Percentiles rank a stretch among this genome's conserved stretches.
Conservation (phyloP, 2,329 filamentous ascomycete genomes). For the Exophiala viscosa region DNA sequence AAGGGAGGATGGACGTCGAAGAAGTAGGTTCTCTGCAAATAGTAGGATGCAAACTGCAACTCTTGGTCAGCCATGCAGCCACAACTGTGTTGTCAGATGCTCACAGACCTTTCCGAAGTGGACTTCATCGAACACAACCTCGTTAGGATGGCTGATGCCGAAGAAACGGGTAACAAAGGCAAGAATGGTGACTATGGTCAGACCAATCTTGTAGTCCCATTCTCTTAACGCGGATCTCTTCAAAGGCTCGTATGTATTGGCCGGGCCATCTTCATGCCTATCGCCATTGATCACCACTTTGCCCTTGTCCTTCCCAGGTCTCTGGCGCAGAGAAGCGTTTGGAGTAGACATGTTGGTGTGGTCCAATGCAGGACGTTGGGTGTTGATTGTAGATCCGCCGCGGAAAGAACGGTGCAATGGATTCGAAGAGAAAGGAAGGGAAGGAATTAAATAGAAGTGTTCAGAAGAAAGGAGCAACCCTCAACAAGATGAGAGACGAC, state of each 20-base stretch:
- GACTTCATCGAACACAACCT: constrained; percentile 98
- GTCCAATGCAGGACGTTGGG: neutral
- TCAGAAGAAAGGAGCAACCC: no score
- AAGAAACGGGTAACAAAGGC: constrained; percentile 93
- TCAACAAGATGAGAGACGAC: no score
- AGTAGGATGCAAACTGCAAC: constrained; percentile 58
- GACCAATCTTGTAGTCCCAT: constrained; percentile 77
- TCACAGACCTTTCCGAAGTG: constrained; percentile 92
- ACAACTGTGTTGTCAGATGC: neutral
- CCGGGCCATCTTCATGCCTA: constrained; percentile 16
- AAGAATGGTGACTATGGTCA: constrained; percentile 71
- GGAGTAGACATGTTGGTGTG: constrained; percentile 22
- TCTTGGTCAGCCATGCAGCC: neutral
- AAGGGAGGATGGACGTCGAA: constrained; percentile 99
- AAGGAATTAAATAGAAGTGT: neutral
- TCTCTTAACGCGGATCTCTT: constrained; percentile 53
- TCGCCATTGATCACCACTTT: constrained; percentile 24
- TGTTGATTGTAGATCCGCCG: neutral
- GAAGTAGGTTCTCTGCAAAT: constrained; percentile 96
- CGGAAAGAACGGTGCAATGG: neutral
- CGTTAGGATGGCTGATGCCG: constrained; percentile 89
- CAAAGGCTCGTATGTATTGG: constrained; percentile 9
- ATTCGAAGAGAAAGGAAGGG: neutral
- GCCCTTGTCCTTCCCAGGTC: constrained; percentile 26
- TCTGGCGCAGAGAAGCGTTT: constrained; percentile 26